phyloP scores from a whole-genome alignment of 2,329 filamentous ascomycete genomes.

The Aspergillus awamori region DNA sequence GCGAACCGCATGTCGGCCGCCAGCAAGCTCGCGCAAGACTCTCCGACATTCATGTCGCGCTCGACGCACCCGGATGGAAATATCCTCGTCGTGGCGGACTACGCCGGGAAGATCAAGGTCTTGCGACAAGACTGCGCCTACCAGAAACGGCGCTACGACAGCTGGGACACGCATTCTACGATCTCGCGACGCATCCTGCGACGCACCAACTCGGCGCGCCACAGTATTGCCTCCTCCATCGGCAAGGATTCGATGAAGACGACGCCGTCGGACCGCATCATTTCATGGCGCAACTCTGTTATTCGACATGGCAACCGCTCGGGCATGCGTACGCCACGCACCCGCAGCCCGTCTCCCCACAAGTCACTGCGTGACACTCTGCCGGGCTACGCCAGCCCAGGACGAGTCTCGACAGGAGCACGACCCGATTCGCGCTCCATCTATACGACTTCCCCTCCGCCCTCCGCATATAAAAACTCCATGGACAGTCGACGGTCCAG shows the following conservation, averaged over 20 bases:
- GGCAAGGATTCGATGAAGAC: conserved; percentile 45
- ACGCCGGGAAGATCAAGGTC: conserved; percentile 85
- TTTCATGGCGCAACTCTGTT: conserved; percentile 81
- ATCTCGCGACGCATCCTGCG: conserved; percentile 69
- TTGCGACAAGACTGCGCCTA: conserved; percentile 94
- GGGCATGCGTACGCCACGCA: conserved; percentile 34
- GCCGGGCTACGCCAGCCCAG: conserved; percentile 29
- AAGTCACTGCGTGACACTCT: conserved; percentile 38
- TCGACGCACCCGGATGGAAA: conserved; percentile 78
- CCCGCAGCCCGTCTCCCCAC: conserved; percentile 54
- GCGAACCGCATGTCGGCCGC: conserved; percentile 32
- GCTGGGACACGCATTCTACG: conserved; percentile 75
- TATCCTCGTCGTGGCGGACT: conserved; percentile 90
- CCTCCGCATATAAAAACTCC: conserved; percentile 29
- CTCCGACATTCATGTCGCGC: conserved; percentile 75
- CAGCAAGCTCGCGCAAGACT: conserved; percentile 62
- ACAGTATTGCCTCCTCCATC: conserved; percentile 54
- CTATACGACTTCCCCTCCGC: conserved; percentile 31
- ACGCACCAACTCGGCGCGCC: conserved; percentile 59
- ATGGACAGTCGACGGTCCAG: conserved; percentile 26
- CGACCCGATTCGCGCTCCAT: conserved; percentile 33
- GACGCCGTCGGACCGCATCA: conserved; percentile 72
- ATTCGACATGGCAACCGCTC: conserved; percentile 49
- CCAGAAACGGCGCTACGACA: conserved; percentile 72
- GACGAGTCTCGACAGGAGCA: conserved; percentile 25